phyloP scores from a whole-genome alignment of 805 yeast genomes.

The Ascoidea rubescens region DNA sequence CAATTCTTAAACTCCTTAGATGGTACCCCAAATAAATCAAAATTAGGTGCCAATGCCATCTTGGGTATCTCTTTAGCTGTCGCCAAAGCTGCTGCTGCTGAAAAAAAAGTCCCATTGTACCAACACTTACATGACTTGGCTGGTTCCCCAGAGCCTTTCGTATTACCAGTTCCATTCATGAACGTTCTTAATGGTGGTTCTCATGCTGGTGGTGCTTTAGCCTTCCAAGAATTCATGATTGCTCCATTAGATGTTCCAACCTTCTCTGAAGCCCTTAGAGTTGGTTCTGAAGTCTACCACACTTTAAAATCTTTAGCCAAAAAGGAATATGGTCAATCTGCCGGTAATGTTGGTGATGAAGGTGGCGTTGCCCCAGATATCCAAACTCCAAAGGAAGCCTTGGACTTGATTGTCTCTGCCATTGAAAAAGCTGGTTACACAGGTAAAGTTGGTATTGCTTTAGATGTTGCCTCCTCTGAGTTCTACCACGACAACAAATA shows the following conservation, averaged over 20 bases:
- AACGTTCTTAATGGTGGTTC: conserved; percentile 99
- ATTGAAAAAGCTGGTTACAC: conserved; percentile 92
- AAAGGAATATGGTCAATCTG: conserved; percentile 40
- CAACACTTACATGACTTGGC: conserved; percentile 76
- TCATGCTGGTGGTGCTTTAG: conserved; percentile 99
- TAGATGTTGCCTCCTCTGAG: conserved; percentile 96
- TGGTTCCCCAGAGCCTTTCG: conserved; percentile 58
- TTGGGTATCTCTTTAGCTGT: conserved; percentile 96
- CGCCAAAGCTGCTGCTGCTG: conserved; percentile 98
- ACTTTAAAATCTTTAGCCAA: conserved; percentile 83
- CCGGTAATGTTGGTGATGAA: conserved; percentile 79
- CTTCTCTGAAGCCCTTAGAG: conserved; percentile 92
- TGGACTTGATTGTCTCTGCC: conserved; percentile 83
- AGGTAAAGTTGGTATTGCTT: conserved; percentile 83
- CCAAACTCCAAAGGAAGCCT: conserved; percentile 90
- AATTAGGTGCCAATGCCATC: conserved; percentile 97
- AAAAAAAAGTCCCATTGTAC: conserved; percentile 87
- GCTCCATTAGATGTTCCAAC: conserved; percentile 86
- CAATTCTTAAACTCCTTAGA: conserved; percentile 76
- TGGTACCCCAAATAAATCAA: conserved; percentile 95
- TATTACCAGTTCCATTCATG: conserved; percentile 98
- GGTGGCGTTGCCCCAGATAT: conserved; percentile 99
- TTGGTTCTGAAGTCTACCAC: conserved; percentile 98
- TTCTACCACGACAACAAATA: conserved; percentile 94
- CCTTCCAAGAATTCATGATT: conserved; percentile 99